Base-by-base conservation (phyloP, 169 alveolate genomes). In the Cryptosporidium bovis region DNA sequence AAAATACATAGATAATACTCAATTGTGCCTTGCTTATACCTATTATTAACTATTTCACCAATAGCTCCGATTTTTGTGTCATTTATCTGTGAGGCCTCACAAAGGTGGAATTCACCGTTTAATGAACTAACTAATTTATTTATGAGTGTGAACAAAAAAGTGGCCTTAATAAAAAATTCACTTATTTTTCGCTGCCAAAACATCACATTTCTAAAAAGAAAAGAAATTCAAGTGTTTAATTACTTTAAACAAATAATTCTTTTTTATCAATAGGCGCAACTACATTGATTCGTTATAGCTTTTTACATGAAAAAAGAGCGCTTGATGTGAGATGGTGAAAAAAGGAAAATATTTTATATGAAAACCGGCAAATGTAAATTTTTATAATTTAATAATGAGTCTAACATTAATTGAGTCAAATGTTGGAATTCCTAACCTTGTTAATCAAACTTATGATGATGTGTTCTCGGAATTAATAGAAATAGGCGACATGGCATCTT, bases 1-100 rank as follows among this genome's bases (percentile, higher is more conserved):
- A 64, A 51, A 50, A 90, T 58, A 55, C 87, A 71, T 1, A 71
- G 46, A 36, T 82, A 71, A 18, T 67, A 62, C 36, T 71, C 83
- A 60, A 91, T 66, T 62, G 90, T 29, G 18, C 77, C 87, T 36
- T 60, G 66, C 60, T 66, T 82, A 68, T 83, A 51, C 67, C 69
- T 77, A 40, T 48, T 69, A 40, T 83, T 29, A 44, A 5, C 44
- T 66, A 36, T n/a, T 18, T 84, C 77, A 29, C 58, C 36, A 29
- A 46, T 34, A 34, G 13, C 64, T 1, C 27, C 20, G 8, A 66
- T 18, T 27, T 6, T 16, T 18, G 31, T 56, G 7, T 34, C 82
- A 46, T 53, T 53, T 53, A 53, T 53, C 4, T 53, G 64, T 53
- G 64, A 53, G 7, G 64, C 64, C 12, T 53, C 29, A 53, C 64